Evolutionary conservation across 371 early-diverging fungal genomes (phyloP), one percentile per base, ranked within the genome.

Genomic region (Funneliformis caledonium): DNA sequence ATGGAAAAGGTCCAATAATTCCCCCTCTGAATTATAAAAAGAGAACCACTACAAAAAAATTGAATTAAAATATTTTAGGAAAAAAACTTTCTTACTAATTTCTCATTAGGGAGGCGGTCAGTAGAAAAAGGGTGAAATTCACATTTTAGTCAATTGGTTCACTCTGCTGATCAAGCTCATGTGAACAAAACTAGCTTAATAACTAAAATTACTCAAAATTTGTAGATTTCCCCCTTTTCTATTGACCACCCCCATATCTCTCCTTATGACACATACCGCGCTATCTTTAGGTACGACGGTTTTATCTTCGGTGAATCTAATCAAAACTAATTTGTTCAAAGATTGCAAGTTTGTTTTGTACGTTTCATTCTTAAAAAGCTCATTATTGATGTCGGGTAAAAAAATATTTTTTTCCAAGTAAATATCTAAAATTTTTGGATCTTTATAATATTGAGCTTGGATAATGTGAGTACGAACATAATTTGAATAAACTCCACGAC

Each of bases 381-480:
- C 97, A 84, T 96, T 94, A 85, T 98, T 98, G 70, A 97, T 85
- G 72, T 93, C 90, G 0, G 98, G 94, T 31, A 98, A 85, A 80
- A 97, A 98, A 48, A 93, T 89, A 82, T 91, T 96, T 78, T 85
- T 84, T 67, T 89, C 82, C 67, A 94, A 78, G 83, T 98, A 98
- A n/a, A 82, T 87, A 62, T 90, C 87, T 16, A 90, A 45, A 26
- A 91, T 88, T 8, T 68, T 82, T 0, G 92, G 92, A 81, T 94
- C 92, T 82, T 92, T 95, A 84, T 88, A 97, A 82, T 97, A 98
- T 85, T 97, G 97, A 2, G 98, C 98, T 85, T 96, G 98, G 16
- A 98, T 88, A 12, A 96, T 86, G 69, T 92, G 92, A 78, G 91
- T 87, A 50, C 95, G 94, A 19, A 96, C 90, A 85, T 93, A 96